These are phyloP conservation scores for Gracilaria vermiculophylla DNA, from an alignment of 23 red algal genomes.

Conservation along the genomic window DNA sequence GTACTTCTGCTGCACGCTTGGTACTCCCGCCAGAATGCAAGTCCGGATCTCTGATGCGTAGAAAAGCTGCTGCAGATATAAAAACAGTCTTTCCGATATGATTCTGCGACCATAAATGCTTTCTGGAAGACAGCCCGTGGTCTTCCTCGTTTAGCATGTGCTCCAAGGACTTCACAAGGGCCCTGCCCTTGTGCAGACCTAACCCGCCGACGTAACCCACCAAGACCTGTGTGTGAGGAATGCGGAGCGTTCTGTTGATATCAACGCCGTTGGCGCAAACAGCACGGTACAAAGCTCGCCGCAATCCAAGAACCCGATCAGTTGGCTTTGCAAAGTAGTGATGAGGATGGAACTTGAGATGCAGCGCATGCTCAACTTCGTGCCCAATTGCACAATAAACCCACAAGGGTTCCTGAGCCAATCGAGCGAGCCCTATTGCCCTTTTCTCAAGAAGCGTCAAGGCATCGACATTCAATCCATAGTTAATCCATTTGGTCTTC, in stretches of 20 bases:
- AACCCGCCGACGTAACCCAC: conserved; percentile 74
- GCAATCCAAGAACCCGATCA: conserved; percentile 55
- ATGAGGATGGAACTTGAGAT: conserved; percentile 58
- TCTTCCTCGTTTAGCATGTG: conserved; percentile 30
- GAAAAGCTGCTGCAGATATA: conserved; percentile 77
- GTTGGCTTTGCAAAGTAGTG: conserved; percentile 49
- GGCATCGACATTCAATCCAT: conserved; percentile 37
- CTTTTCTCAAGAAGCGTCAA: conserved; percentile 61
- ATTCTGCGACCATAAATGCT: conserved; percentile 69
- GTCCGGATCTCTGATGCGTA: conserved; percentile 78
- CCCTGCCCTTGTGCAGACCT: conserved; percentile 73
- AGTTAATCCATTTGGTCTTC: conserved; percentile 11
- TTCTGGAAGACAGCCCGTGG: conserved; percentile 48
- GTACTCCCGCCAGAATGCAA: conserved; percentile 62
- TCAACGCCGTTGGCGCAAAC: conserved; percentile 77
- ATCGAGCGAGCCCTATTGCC: conserved; percentile 79
- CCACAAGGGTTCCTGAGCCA: conserved; percentile 82
- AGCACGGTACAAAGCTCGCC: conserved; percentile 63
- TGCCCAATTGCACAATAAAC: conserved; percentile 81
- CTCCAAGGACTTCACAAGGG: conserved; percentile 53
- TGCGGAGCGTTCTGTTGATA: conserved; percentile 77
- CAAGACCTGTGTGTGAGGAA: conserved; percentile 68
- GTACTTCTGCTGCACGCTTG: conserved; percentile 31
- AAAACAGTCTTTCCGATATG: conserved; percentile 64
- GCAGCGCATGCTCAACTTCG: conserved; percentile 41